These are phyloP conservation scores for Apiotrichum sp. DNA, from an alignment of 1,284 basidiomycete species.

Conservation along the genomic window DNA sequence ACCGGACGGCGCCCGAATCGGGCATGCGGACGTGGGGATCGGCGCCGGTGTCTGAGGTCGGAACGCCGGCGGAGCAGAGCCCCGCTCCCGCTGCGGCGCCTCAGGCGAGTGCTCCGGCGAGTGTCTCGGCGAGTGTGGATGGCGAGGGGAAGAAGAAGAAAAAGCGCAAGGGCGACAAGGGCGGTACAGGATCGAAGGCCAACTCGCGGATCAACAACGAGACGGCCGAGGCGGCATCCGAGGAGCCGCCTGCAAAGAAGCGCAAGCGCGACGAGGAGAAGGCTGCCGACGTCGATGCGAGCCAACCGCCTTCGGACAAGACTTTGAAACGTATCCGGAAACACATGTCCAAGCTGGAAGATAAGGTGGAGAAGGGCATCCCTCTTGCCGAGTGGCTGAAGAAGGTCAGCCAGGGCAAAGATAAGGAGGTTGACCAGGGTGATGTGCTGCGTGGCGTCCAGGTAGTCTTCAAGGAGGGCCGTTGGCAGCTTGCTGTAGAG, in stretches of 20 bases:
- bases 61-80: background rate
- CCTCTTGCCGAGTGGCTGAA: slow-evolving; percentile 20
- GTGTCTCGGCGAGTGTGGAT: background rate
- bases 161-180: slow-evolving; percentile 46
- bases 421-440: slow-evolving; percentile 23
- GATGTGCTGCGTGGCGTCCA: slow-evolving; percentile 30
- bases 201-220: slow-evolving; percentile 43
- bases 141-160: slow-evolving; percentile 14
- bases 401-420: slow-evolving; percentile 25
- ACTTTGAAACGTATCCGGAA: slow-evolving; percentile 38
- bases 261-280: slow-evolving; percentile 26
- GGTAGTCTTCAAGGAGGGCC: slow-evolving; percentile 27
- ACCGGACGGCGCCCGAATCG: slow-evolving; percentile 24
- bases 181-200: slow-evolving; percentile 42
- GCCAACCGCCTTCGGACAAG: slow-evolving; percentile 21
- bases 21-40: slow-evolving; percentile 46
- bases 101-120: background rate
- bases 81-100: too few relatives aligned
- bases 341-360: slow-evolving; percentile 30
- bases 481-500: slow-evolving; percentile 24
- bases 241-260: slow-evolving; percentile 32
- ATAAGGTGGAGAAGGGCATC: slow-evolving; percentile 4
- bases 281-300: background rate
- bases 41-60: slow-evolving; percentile 19
- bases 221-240: background rate